Conservation (phyloP, 306 rosid genomes). For the Nissolia schottii region DNA sequence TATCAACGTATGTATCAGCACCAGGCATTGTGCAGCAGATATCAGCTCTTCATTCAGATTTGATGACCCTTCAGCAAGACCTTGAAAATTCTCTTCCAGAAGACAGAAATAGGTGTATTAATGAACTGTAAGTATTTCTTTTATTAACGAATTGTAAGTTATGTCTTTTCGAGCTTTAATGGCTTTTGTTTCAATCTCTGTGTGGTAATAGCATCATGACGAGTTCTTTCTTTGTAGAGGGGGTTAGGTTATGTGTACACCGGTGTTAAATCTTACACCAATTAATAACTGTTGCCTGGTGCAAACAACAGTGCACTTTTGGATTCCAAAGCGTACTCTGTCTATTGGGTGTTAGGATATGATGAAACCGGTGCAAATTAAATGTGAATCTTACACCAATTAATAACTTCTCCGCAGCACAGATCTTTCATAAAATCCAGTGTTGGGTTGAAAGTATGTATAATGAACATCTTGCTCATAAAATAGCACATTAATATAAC, state of each 20-base stretch:
- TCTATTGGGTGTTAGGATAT: background rate
- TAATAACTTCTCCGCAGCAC: background rate
- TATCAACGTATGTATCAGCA: slow-evolving; percentile 89
- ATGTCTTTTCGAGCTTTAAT: background rate
- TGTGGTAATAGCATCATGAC: background rate
- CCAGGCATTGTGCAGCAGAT: slow-evolving; percentile 96
- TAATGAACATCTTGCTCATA: background rate
- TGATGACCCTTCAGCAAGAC: slow-evolving; percentile 78
- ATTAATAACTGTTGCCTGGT: background rate
- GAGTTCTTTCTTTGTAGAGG: too few relatives aligned
- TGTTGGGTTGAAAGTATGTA: background rate
- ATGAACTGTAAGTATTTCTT: slow-evolving; percentile 69
- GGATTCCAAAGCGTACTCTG: background rate
- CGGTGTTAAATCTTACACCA: too few relatives aligned
- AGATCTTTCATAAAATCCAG: background rate
- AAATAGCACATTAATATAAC: background rate
- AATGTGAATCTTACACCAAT: background rate
- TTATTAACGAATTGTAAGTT: background rate
- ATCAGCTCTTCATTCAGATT: slow-evolving; percentile 81
- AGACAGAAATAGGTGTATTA: slow-evolving; percentile 90
- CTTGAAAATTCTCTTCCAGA: slow-evolving; percentile 95
- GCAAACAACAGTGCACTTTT: background rate
- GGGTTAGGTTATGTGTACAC: too few relatives aligned
- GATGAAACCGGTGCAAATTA: background rate
- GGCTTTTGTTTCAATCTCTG: background rate